A percentile compares a stretch with the other conserved stretches of the same genome.
phyloP scores from a whole-genome alignment of 2,329 filamentous ascomycete species.

The Thelonectria olida region DNA sequence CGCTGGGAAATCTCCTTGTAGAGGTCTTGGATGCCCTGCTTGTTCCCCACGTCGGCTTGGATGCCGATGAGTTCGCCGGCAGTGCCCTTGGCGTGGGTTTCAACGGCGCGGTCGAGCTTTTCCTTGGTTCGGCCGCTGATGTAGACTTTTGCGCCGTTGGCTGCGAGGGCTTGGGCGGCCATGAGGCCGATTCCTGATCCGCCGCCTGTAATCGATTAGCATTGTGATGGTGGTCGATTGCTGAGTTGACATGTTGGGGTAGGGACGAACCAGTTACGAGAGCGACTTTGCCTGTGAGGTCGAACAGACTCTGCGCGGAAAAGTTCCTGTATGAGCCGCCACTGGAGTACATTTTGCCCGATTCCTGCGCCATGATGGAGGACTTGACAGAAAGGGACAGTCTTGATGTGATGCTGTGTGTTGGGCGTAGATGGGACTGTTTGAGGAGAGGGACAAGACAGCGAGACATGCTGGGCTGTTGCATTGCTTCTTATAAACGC shows the following conservation, averaged over 20 bases:
- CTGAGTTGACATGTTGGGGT: too few relatives aligned
- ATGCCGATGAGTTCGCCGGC: constrained; percentile 68
- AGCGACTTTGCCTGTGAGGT: constrained; percentile 54
- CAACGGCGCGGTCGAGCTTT: constrained; percentile 67
- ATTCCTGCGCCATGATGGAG: constrained; percentile 27
- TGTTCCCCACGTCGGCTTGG: constrained; percentile 69
- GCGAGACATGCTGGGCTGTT: too few relatives aligned
- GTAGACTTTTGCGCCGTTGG: constrained; percentile 76
- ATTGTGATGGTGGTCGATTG: background rate
- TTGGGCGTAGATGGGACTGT: too few relatives aligned
- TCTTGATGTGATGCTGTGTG: background rate
- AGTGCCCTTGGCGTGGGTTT: constrained; percentile 63
- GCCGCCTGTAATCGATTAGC: constrained; percentile 48
- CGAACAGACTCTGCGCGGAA: constrained; percentile 50
- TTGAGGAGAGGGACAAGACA: too few relatives aligned
- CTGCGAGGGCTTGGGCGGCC: constrained; percentile 72
- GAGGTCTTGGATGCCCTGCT: constrained; percentile 66
- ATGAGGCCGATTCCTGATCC: constrained; percentile 74
- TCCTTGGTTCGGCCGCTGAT: constrained; percentile 72
- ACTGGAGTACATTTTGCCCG: constrained; percentile 22
- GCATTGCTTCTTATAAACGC: too few relatives aligned
- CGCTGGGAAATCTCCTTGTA: constrained; percentile 64
- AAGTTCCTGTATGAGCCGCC: constrained; percentile 41
- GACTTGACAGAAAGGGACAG: background rate
- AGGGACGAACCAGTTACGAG: constrained; percentile 52